phyloP scores from a whole-genome alignment of 768 basidiomycete species.

The Suillus subaureus region DNA sequence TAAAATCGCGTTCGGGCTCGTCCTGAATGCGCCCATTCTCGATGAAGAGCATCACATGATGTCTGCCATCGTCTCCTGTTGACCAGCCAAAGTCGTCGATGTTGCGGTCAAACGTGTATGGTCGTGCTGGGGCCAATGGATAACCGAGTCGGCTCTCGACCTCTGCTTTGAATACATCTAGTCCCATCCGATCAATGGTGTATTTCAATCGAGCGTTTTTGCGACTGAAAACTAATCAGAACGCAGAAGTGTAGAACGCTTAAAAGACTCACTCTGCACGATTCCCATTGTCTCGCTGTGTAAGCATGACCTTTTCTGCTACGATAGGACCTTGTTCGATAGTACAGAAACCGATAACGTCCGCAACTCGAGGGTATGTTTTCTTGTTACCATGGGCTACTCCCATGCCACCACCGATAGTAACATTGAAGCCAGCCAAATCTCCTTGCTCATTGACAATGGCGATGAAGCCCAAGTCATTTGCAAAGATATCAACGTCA shows the following conservation, averaged over 20 bases:
- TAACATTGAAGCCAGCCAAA: constrained; percentile 91
- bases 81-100: constrained; percentile 95
- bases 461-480: constrained; percentile 96
- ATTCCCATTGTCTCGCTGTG: constrained; percentile 95
- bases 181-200: constrained; percentile 94
- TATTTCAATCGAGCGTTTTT: constrained; percentile 95
- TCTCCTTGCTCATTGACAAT: constrained; percentile 77
- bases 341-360: constrained; percentile 91
- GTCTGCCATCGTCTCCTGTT: constrained; percentile 81
- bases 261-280: constrained; percentile 73
- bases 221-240: constrained; percentile 42
- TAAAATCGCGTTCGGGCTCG: constrained; percentile 87
- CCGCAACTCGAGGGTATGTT: constrained; percentile 91
- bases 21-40: constrained; percentile 99
- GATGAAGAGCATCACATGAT: constrained; percentile 93
- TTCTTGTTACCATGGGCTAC: constrained; percentile 99
- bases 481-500: constrained; percentile 93
- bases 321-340: constrained; percentile 82
- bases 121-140: constrained; percentile 67
- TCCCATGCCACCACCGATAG: constrained; percentile 97
- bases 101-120: constrained; percentile 84
- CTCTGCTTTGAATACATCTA: constrained; percentile 83
- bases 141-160: constrained; percentile 91
- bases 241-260: neutral
- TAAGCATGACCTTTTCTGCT: constrained; percentile 92